phyloP scores from a whole-genome alignment of 108 stramenopile species.

The Pseudonitzschia delicatissima region DNA sequence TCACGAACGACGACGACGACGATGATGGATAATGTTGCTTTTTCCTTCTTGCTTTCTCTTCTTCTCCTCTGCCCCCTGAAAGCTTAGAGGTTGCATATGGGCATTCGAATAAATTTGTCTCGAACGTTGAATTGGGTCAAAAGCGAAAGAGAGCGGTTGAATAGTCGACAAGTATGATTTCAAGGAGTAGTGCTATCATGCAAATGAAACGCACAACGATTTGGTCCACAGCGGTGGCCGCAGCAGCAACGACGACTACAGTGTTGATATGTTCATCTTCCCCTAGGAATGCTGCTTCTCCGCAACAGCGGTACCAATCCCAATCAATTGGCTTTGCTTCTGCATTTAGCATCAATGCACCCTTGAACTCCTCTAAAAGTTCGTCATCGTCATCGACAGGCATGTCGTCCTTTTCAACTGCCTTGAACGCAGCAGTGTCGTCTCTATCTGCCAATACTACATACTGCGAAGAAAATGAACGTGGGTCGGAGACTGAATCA shows the following conservation, averaged over 20 bases:
- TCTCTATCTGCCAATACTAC: neutral
- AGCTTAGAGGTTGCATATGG: no score
- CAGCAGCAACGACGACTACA: constrained; percentile 10
- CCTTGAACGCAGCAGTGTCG: neutral
- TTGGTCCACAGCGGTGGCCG: neutral
- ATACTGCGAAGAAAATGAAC: neutral
- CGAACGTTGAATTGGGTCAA: no score
- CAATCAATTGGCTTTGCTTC: neutral
- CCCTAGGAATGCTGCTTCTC: neutral
- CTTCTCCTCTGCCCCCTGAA: no score
- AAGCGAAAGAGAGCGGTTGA: no score
- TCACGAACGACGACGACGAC: no score
- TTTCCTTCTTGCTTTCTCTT: no score
- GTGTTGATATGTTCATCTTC: neutral
- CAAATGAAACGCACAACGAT: neutral
- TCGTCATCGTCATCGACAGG: neutral
- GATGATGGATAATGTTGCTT: no score
- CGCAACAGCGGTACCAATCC: neutral
- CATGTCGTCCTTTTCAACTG: neutral
- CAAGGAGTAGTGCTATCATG: neutral
- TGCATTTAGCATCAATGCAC: neutral
- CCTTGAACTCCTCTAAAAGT: neutral
- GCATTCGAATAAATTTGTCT: no score
- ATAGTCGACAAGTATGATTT: neutral
- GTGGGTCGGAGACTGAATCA: neutral